These are phyloP conservation scores for Yamadazyma akitaensis DNA, from an alignment of 805 yeast genomes.

Conservation along the genomic window DNA sequence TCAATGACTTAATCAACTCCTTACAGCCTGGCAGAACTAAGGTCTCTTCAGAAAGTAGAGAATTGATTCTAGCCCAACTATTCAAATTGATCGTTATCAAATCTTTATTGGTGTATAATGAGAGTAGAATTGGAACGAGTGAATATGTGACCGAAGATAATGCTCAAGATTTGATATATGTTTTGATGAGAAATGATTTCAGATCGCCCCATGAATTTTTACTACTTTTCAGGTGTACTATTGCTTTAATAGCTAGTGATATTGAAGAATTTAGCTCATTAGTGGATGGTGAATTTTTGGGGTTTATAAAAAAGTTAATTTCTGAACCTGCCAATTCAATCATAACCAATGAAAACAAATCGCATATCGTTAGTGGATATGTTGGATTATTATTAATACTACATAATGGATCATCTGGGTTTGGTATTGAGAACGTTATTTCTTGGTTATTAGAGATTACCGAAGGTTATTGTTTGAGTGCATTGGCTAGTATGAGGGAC, in stretches of 20 bases:
- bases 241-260: slow-evolving; percentile 46
- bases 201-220: slow-evolving; percentile 40
- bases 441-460: slow-evolving; percentile 43
- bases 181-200: slow-evolving; percentile 31
- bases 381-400: slow-evolving; percentile 40
- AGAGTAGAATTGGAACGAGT: slow-evolving; percentile 34
- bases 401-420: slow-evolving; percentile 47
- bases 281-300: slow-evolving; percentile 29
- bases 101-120: slow-evolving; percentile 35
- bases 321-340: slow-evolving; percentile 31
- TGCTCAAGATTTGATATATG: slow-evolving; percentile 31
- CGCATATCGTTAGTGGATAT: slow-evolving; percentile 36
- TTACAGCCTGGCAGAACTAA: slow-evolving; percentile 40
- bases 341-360: slow-evolving; percentile 38
- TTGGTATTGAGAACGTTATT: slow-evolving; percentile 46
- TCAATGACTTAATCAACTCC: slow-evolving; percentile 45
- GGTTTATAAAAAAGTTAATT: slow-evolving; percentile 24
- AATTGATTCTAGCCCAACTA: slow-evolving; percentile 48
- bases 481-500: slow-evolving; percentile 27
- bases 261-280: slow-evolving; percentile 48
- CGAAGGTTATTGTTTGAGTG: slow-evolving; percentile 34
- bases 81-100: slow-evolving; percentile 45
- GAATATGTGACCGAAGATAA: slow-evolving; percentile 35
- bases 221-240: slow-evolving; percentile 36
- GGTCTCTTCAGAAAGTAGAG: slow-evolving; percentile 46